Conservation (phyloP, 192 early-diverging fungal species). For the Hyaloraphidium curvatum region DNA sequence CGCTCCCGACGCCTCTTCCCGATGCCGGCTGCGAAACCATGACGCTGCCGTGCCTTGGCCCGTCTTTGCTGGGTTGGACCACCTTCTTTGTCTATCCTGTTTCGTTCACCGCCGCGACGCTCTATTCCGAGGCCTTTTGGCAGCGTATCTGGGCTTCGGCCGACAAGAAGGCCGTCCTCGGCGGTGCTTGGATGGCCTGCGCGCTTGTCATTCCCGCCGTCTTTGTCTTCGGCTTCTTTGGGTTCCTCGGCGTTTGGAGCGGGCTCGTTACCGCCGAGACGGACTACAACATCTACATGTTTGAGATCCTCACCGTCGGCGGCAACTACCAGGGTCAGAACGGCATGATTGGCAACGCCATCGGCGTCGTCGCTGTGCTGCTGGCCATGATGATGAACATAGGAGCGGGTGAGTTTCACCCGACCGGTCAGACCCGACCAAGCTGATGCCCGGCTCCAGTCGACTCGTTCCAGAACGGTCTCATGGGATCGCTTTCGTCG, state of each 20-base stretch:
- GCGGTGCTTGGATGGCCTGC: slow-evolving; percentile 15
- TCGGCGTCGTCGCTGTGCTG: slow-evolving; percentile 17
- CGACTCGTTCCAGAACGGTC: slow-evolving; percentile 26
- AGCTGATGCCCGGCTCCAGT: slow-evolving; percentile 17
- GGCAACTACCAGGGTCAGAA: no score
- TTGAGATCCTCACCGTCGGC: slow-evolving; percentile 16
- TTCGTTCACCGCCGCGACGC: no score
- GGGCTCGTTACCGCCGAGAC: slow-evolving; percentile 8
- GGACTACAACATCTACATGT: slow-evolving; percentile 15
- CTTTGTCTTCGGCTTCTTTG: slow-evolving; percentile 21
- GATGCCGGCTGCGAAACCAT: slow-evolving; percentile 14
- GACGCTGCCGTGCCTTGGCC: slow-evolving; percentile 14
- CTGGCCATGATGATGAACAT: slow-evolving; percentile 21
- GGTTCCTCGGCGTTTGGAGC: slow-evolving; percentile 16
- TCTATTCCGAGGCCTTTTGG: slow-evolving; percentile 28
- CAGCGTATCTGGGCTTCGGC: slow-evolving; percentile 28
- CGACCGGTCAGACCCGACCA: not conserved
- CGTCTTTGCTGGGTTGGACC: slow-evolving; percentile 14
- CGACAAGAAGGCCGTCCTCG: slow-evolving; percentile 10
- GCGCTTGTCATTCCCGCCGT: slow-evolving; percentile 11
- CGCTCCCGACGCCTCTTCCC: slow-evolving; percentile 8
- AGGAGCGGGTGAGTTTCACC: not conserved
- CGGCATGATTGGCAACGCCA: slow-evolving; percentile 10
- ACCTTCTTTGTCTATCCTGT: no score
- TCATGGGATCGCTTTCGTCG: slow-evolving; percentile 13